These are phyloP conservation scores for Xanthoconium purpureum DNA, from an alignment of 768 basidiomycete species.

Conservation along the genomic window DNA sequence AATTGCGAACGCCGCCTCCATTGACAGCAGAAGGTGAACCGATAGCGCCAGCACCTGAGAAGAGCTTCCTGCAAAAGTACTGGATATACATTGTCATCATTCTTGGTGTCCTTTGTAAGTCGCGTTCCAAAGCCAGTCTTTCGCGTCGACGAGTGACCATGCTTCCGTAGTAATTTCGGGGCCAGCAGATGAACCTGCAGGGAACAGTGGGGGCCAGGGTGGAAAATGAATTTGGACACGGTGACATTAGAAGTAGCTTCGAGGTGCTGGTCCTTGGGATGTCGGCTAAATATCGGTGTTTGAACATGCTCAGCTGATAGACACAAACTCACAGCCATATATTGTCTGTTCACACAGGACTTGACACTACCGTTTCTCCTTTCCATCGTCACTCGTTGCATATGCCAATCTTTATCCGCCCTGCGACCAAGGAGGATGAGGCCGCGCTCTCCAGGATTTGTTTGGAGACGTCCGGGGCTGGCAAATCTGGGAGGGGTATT, in stretches of 20 bases:
- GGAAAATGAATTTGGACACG: constrained; percentile 18
- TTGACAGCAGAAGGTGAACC: constrained; percentile 65
- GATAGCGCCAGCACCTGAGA: constrained; percentile 59
- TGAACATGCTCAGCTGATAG: constrained; percentile 11
- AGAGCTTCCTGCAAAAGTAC: constrained; percentile 84
- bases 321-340: background rate
- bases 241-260: too few relatives aligned
- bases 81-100: constrained; percentile 77
- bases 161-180: constrained; percentile 27
- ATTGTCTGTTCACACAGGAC: background rate
- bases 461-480: constrained; percentile 70
- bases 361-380: background rate
- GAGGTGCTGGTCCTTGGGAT: background rate
- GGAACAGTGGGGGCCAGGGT: constrained; percentile 19
- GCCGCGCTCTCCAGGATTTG: constrained; percentile 66
- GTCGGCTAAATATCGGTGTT: constrained; percentile 18
- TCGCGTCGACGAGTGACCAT: background rate
- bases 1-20: constrained; percentile 64
- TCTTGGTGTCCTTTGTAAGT: constrained; percentile 58
- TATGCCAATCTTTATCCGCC: constrained; percentile 50
- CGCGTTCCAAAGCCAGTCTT: background rate
- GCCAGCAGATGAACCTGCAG: constrained; percentile 27
- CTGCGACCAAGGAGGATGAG: constrained; percentile 51
- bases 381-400: background rate
- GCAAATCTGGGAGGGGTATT: constrained; percentile 57